A percentile compares a stretch with the other conserved stretches of the same genome.
Conservation (phyloP, 2,329 filamentous ascomycete genomes). For the Phyllosticta citriasiana region DNA sequence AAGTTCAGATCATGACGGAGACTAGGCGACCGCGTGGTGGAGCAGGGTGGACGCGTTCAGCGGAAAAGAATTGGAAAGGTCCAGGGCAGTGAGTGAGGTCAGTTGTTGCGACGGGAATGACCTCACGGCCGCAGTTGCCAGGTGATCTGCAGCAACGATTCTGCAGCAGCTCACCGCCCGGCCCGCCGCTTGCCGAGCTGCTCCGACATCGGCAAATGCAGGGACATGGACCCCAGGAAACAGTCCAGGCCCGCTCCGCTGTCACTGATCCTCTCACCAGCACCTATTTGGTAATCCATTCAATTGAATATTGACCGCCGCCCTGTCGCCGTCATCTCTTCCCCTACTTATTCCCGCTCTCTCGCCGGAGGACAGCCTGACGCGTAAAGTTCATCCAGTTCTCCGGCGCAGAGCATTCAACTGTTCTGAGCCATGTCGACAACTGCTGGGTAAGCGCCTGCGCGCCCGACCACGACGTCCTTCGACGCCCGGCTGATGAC, state of each 20-base stretch:
- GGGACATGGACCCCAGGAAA: neutral
- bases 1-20: slow-evolving; percentile 3
- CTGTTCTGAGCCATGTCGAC: slow-evolving; percentile 32
- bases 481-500: neutral
- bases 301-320: neutral
- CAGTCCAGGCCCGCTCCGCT: slow-evolving; percentile 1
- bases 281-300: slow-evolving; percentile 4
- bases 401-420: slow-evolving; percentile 6
- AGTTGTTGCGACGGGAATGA: neutral
- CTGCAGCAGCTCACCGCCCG: too few species aligned
- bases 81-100: too few species aligned
- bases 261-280: neutral
- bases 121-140: neutral
- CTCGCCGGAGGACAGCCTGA: slow-evolving; percentile 9
- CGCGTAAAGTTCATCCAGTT: slow-evolving; percentile 4
- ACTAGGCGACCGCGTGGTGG: neutral
- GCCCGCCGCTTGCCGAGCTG: too few species aligned
- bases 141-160: neutral
- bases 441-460: slow-evolving; percentile 32
- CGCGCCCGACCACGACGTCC: neutral
- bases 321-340: neutral
- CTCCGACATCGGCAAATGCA: neutral
- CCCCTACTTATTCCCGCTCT: neutral
- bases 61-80: too few species aligned
- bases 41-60: neutral